Evolutionary conservation across 805 yeast genomes (phyloP).

Genomic region (Yarrowia sp.): DNA sequence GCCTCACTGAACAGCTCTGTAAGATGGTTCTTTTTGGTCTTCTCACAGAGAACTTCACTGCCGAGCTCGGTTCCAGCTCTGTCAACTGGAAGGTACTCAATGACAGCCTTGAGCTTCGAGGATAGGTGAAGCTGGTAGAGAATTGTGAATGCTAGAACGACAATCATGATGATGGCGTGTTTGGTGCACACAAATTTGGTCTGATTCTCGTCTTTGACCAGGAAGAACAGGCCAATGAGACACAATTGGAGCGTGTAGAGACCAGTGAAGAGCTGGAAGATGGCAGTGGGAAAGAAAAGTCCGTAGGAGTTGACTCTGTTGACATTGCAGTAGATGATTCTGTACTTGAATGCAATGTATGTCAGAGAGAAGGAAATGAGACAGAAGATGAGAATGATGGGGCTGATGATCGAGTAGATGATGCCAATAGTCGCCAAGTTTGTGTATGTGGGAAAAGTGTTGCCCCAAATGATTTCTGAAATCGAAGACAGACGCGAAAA

Average conservation of each 20-base stretch:
- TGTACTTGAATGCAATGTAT: slow-evolving; percentile 72
- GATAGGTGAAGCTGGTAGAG: slow-evolving; percentile 63
- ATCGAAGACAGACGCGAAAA: slow-evolving; percentile 56
- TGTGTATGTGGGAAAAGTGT: slow-evolving; percentile 76
- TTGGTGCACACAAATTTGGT: slow-evolving; percentile 53
- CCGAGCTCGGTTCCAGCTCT: background rate
- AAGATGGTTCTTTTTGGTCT: background rate
- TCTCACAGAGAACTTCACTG: background rate
- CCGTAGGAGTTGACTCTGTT: slow-evolving; percentile 58
- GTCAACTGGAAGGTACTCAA: slow-evolving; percentile 21
- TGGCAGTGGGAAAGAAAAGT: slow-evolving; percentile 71
- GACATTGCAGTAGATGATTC: slow-evolving; percentile 63
- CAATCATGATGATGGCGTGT: slow-evolving; percentile 62
- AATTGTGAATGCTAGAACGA: slow-evolving; percentile 61
- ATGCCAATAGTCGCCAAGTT: slow-evolving; percentile 80
- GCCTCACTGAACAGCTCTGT: background rate
- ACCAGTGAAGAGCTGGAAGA: slow-evolving; percentile 80
- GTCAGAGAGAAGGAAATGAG: slow-evolving; percentile 63
- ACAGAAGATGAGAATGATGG: slow-evolving; percentile 70
- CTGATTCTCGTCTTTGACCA: slow-evolving; percentile 61
- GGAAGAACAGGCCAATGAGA: slow-evolving; percentile 74
- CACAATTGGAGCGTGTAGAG: slow-evolving; percentile 81
- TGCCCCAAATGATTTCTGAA: slow-evolving; percentile 73
- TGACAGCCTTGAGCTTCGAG: slow-evolving; percentile 35
- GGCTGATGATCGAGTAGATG: slow-evolving; percentile 80